Evolutionary conservation across 2,329 filamentous ascomycete genomes (phyloP).

Genomic region (Fusarium goolgardi): DNA sequence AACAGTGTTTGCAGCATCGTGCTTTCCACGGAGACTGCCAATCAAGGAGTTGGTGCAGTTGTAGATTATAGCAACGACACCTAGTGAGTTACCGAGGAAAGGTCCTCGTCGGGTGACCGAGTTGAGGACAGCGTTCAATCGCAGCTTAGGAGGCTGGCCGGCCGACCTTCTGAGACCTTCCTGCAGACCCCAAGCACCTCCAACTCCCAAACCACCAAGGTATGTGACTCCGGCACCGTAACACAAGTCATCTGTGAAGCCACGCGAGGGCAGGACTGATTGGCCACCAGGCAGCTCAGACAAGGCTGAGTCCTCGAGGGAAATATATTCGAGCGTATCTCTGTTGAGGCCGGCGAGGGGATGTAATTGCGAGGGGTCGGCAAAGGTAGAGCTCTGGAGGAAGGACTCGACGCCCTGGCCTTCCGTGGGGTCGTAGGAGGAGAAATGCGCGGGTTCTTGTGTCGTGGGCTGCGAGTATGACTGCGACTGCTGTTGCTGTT

Average conservation of each 20-base stretch:
- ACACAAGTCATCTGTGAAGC: constrained; percentile 98
- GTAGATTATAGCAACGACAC: constrained; percentile 95
- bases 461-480: constrained; percentile 49
- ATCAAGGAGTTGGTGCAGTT: constrained; percentile 91
- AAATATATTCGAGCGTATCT: constrained; percentile 93
- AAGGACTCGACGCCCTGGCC: constrained; percentile 88
- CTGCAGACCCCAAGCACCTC: constrained; percentile 91
- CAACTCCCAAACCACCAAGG: constrained; percentile 83
- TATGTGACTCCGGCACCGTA: constrained; percentile 98
- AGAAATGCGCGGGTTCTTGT: constrained; percentile 64
- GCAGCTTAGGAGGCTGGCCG: constrained; percentile 84
- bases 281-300: constrained; percentile 87
- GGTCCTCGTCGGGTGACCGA: constrained; percentile 92
- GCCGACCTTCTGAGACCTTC: constrained; percentile 88
- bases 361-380: constrained; percentile 90
- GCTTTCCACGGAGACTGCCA: constrained; percentile 82
- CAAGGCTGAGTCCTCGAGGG: constrained; percentile 89
- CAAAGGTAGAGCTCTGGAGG: constrained; percentile 78
- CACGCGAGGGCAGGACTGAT: constrained; percentile 91
- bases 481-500: constrained; percentile 55
- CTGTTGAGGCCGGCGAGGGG: constrained; percentile 93
- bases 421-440: constrained; percentile 76
- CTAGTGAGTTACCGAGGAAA: constrained; percentile 95
- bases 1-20: constrained; percentile 91
- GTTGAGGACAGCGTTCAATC: constrained; percentile 94